Percentiles rank a stretch among this genome's conserved stretches.
Evolutionary conservation across 2,329 filamentous ascomycete genomes (phyloP).

Genomic region (Malbranchea zuffiana): DNA sequence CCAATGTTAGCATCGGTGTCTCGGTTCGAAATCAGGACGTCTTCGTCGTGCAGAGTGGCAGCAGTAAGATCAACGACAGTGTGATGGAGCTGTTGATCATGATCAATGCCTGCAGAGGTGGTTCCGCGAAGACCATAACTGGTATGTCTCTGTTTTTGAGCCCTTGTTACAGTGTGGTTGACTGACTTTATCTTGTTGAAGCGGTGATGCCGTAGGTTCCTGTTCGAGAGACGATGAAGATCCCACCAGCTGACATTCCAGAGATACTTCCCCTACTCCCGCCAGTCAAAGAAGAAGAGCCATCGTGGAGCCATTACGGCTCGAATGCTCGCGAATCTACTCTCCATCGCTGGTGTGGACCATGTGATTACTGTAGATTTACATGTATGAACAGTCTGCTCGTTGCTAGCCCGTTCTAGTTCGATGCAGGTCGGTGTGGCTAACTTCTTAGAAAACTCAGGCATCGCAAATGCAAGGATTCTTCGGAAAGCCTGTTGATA

Average conservation of each 20-base stretch:
- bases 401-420: too few relatives aligned
- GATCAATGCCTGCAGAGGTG: conserved; percentile 97
- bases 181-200: conserved; percentile 19
- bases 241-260: conserved; percentile 27
- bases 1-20: conserved; percentile 53
- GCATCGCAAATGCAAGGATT: conserved; percentile 99
- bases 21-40: conserved; percentile 95
- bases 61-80: conserved; percentile 91
- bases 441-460: conserved; percentile 18
- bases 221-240: conserved; percentile 11
- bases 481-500: conserved; percentile 95
- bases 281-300: conserved; percentile 98
- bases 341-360: conserved; percentile 86
- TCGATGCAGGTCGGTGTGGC: background rate
- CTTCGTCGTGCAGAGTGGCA: conserved; percentile 96
- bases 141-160: conserved; percentile 47
- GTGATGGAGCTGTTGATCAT: conserved; percentile 99
- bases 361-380: conserved; percentile 97
- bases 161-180: background rate
- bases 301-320: conserved; percentile 94
- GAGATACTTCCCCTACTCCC: conserved; percentile 93
- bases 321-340: conserved; percentile 89
- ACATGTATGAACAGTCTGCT: conserved; percentile 47
- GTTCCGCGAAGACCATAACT: conserved; percentile 91
- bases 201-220: conserved; percentile 40